phyloP scores from a whole-genome alignment of 495 filamentous ascomycete genomes.

The Neurospora tetrasperma region DNA sequence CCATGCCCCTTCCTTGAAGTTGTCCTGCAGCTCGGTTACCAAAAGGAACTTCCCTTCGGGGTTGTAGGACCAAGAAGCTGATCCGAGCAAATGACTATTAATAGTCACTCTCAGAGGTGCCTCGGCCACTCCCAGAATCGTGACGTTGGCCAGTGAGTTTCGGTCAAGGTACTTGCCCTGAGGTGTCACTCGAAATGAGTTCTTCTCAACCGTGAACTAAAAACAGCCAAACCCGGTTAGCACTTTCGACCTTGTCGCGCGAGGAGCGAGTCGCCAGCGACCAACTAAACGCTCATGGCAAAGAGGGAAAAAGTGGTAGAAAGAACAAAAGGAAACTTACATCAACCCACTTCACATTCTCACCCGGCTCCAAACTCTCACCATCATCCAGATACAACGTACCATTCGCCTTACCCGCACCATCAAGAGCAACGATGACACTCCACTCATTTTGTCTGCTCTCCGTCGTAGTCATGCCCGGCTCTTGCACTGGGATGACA shows the following conservation, averaged over 20 bases:
- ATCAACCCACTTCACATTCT: constrained; percentile 45
- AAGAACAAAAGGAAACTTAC: constrained; percentile 23
- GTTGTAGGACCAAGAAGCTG: constrained; percentile 38
- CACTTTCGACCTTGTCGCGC: neutral
- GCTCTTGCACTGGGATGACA: constrained; percentile 60
- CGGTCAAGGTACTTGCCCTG: constrained; percentile 48
- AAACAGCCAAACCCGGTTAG: neutral
- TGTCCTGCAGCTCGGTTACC: constrained; percentile 5
- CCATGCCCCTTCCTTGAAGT: constrained; percentile 18
- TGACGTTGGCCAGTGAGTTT: constrained; percentile 55
- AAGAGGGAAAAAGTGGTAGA: neutral
- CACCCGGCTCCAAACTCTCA: constrained; percentile 49
- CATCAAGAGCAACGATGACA: constrained; percentile 52
- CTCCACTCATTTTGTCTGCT: constrained; percentile 60
- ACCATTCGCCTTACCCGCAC: constrained; percentile 50
- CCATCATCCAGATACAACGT: constrained; percentile 77
- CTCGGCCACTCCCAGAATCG: constrained; percentile 49
- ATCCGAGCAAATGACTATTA: constrained; percentile 36
- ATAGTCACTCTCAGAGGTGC: constrained; percentile 37
- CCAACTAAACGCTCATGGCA: neutral
- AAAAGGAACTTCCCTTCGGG: constrained; percentile 6
- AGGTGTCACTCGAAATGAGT: constrained; percentile 35
- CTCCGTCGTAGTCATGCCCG: constrained; percentile 57
- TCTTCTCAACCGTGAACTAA: constrained; percentile 41
- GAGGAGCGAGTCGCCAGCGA: neutral